A percentile compares a stretch with the other conserved stretches of the same genome.
Evolutionary conservation across 148 eudicot species (phyloP).

Genomic region (Cornus florida): DNA sequence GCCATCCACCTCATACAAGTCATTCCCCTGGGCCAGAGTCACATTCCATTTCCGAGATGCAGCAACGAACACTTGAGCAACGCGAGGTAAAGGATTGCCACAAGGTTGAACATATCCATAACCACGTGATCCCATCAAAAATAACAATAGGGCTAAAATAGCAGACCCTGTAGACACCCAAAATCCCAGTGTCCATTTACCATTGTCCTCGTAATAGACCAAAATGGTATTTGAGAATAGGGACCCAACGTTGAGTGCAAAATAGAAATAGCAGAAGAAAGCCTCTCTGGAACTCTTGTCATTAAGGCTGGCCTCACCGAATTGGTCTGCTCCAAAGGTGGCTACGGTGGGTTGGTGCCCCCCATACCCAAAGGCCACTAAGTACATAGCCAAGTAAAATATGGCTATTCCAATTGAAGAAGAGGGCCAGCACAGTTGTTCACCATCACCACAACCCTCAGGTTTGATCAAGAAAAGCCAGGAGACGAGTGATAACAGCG

Average conservation of each 20-base stretch:
- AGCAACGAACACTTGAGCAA: slow-evolving; percentile 79
- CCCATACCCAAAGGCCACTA: slow-evolving; percentile 93
- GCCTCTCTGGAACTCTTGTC: slow-evolving; percentile 37
- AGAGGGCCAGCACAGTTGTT: slow-evolving; percentile 37
- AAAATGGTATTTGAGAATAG: slow-evolving; percentile 82
- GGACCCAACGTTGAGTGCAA: slow-evolving; percentile 81
- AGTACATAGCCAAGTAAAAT: slow-evolving; percentile 72
- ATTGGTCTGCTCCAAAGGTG: slow-evolving; percentile 93
- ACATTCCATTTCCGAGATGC: slow-evolving; percentile 51
- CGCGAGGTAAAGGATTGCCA: slow-evolving; percentile 87
- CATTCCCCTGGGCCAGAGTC: slow-evolving; percentile 18
- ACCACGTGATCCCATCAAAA: slow-evolving; percentile 41
- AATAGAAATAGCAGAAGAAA: slow-evolving; percentile 81
- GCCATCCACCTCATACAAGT: slow-evolving; percentile 71
- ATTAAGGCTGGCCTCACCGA: slow-evolving; percentile 47
- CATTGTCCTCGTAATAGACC: slow-evolving; percentile 78
- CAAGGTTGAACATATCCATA: slow-evolving; percentile 63
- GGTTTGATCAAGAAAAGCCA: slow-evolving; percentile 69
- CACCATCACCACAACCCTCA: slow-evolving; percentile 66
- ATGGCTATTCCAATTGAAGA: slow-evolving; percentile 31
- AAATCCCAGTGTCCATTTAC: slow-evolving; percentile 81
- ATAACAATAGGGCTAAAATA: slow-evolving; percentile 46
- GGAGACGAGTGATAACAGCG: slow-evolving; percentile 60
- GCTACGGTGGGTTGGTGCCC: slow-evolving; percentile 95
- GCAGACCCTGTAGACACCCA: slow-evolving; percentile 61